phyloP scores from a whole-genome alignment of 306 rosid species.

The Cucumis cinereus region DNA sequence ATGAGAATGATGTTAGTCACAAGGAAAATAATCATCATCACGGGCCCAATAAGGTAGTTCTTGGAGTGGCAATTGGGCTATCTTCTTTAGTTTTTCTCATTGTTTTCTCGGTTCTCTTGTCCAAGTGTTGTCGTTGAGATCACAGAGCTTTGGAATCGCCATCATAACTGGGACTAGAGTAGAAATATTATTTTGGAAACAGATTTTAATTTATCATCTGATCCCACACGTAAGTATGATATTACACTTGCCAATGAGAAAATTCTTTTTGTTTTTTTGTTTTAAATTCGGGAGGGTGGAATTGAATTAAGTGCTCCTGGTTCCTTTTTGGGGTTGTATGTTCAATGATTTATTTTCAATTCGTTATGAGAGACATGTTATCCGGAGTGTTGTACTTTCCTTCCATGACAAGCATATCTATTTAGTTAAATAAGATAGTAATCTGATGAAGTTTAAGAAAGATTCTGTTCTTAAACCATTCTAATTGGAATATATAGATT shows the following conservation, averaged over 20 bases:
- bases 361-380: not conserved
- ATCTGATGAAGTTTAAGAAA: not conserved
- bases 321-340: not conserved
- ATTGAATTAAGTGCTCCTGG: not conserved
- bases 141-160: not conserved
- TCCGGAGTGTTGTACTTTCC: not conserved
- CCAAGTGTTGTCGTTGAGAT: slow-evolving; percentile 59
- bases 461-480: not conserved
- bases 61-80: slow-evolving; percentile 78
- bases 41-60: slow-evolving; percentile 74
- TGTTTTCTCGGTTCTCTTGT: slow-evolving; percentile 51
- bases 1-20: slow-evolving; percentile 15
- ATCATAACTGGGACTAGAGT: not conserved
- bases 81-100: slow-evolving; percentile 73
- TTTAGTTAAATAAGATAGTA: not conserved
- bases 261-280: not conserved
- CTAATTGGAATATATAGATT: too few relatives aligned
- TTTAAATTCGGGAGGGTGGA: not conserved
- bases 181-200: not conserved
- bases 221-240: not conserved
- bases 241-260: not conserved
- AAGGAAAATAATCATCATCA: slow-evolving; percentile 35
- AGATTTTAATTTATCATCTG: not conserved
- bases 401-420: not conserved
- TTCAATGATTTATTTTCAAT: not conserved